Evolutionary conservation across 2,329 filamentous ascomycete genomes (phyloP), one percentile per base, ranked within the genome.

Genomic region (Diaporthe longicolla): DNA sequence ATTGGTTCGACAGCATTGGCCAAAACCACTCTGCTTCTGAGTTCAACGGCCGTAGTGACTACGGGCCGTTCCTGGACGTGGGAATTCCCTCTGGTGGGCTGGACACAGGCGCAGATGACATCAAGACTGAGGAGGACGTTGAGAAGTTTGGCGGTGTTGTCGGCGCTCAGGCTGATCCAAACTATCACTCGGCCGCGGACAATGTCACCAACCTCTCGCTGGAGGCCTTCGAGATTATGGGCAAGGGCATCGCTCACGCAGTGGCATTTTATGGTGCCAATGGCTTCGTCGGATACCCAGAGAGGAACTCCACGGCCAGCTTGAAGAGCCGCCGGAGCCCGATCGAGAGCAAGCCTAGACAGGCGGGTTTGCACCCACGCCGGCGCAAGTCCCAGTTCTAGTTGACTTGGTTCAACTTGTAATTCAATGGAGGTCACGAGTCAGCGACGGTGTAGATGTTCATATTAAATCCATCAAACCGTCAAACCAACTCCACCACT

Each of bases 1-100:
- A 48, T 3, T 63, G 70, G 70, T 65, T 72, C 48, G 57, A 65
- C 15, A 71, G 77, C 3, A 77, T 82, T 74, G 82, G 83, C 17
- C 63, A 68, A 48, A 68, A 68, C 15, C 63, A 54, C 24, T 68
- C 63, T 26, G 63, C 63, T 68, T 78, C 84, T 21, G 74, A 81
- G 8, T 90, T 91, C 75, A 85, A 87, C 48, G 89, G 89, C 7
- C 87, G 90, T 59, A 90, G 86, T 11, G 91, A 93, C 78, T 92
- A 92, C 76, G 89, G 87, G 13, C 87, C 88, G 0, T 92, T 93
- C 83, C 83, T 89, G 43, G 83, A 88, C 52, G 83, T 86, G 35
- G 87, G 89, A 40, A 91, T 90, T 77, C 88, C 84, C n/a, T 86
- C 81, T 55, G 89, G 83, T 19, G 89, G 89, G 8, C 83, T 92